Evolutionary conservation across 2,329 filamentous ascomycete species (phyloP).

Genomic region (Akanthomyces uredinophilus): DNA sequence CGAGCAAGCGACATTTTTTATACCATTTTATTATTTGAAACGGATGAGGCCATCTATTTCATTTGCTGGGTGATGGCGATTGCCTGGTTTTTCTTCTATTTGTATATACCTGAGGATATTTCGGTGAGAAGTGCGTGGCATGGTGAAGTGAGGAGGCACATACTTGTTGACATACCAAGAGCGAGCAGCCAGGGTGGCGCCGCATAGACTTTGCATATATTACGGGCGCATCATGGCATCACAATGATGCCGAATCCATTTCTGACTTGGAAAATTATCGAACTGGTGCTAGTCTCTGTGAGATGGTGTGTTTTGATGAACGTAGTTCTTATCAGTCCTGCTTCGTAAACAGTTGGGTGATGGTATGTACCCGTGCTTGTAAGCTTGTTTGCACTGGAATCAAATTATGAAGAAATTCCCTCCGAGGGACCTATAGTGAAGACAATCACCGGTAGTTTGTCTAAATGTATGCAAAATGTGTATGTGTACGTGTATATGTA

Average conservation of each 20-base stretch:
- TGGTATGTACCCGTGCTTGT: too few relatives aligned
- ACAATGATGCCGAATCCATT: not conserved
- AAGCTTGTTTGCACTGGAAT: too few relatives aligned
- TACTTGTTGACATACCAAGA: not conserved
- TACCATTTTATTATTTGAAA: constrained; percentile 12
- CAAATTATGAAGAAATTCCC: too few relatives aligned
- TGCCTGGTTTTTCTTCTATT: not conserved
- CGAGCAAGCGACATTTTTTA: not conserved
- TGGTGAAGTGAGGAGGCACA: not conserved
- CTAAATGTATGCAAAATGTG: not conserved
- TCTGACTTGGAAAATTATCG: not conserved
- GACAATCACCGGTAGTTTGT: not conserved
- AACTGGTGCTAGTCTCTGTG: not conserved
- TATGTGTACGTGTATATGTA: not conserved
- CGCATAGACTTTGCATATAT: constrained; percentile 16
- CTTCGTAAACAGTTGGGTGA: too few relatives aligned
- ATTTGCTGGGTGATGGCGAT: constrained; percentile 7
- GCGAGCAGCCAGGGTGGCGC: constrained; percentile 1
- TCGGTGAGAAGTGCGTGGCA: not conserved
- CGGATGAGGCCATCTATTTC: constrained; percentile 3
- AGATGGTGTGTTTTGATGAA: too few relatives aligned
- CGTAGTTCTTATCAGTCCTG: too few relatives aligned
- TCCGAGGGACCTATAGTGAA: not conserved
- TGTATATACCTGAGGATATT: constrained; percentile 10
- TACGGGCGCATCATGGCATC: constrained; percentile 2